Conservation (phyloP, 148 eudicot genomes). For the Fagopyrum esculentum region DNA sequence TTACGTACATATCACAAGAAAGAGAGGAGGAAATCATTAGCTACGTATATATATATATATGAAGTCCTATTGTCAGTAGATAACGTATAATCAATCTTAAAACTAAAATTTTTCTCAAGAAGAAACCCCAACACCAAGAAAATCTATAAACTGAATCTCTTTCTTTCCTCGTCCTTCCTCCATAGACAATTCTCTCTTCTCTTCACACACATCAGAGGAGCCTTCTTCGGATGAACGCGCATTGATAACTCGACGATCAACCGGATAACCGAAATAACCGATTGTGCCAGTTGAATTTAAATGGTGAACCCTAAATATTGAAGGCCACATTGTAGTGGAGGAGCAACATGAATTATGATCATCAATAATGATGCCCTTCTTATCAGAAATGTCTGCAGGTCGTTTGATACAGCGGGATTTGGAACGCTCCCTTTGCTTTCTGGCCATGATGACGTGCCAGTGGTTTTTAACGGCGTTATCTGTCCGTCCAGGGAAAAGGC, state of each 20-base stretch:
- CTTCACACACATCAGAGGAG: not conserved
- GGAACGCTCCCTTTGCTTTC: constrained; percentile 67
- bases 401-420: constrained; percentile 22
- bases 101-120: constrained; percentile 20
- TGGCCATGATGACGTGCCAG: constrained; percentile 93
- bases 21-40: too few relatives aligned
- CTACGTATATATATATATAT: not conserved
- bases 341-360: not conserved
- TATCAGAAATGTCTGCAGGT: not conserved
- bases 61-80: not conserved
- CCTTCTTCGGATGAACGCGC: not conserved
- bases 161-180: constrained; percentile 9
- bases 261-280: not conserved
- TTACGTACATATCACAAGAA: not conserved
- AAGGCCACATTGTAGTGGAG: not conserved
- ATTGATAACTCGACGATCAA: not conserved
- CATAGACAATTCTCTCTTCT: not conserved
- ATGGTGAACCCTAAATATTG: not conserved
- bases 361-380: not conserved
- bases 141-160: constrained; percentile 66
- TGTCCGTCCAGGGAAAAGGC: constrained; percentile 82
- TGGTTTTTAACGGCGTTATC: constrained; percentile 91
- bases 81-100: not conserved
- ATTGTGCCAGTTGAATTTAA: not conserved
- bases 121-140: constrained; percentile 81